Conservation (phyloP, 345 rosid genomes). For the Syzygium grande region DNA sequence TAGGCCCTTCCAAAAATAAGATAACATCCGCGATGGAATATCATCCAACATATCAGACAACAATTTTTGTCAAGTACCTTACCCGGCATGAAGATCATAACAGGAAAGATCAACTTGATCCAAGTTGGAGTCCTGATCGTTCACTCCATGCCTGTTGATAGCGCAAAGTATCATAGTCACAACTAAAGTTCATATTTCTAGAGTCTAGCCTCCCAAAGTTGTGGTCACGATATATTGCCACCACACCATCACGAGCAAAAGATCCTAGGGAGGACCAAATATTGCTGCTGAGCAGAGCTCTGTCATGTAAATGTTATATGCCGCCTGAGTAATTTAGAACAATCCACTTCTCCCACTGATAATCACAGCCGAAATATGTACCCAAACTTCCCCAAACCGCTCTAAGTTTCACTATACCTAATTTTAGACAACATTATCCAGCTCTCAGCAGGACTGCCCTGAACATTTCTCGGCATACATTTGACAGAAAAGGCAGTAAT, state of each 20-base stretch:
- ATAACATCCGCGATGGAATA: not conserved
- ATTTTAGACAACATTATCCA: not conserved
- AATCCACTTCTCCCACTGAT: not conserved
- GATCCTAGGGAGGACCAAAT: not conserved
- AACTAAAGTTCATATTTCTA: not conserved
- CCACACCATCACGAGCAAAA: not conserved
- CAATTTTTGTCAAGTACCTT: not conserved
- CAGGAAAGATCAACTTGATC: not conserved
- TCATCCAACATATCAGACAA: not conserved
- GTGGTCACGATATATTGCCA: not conserved
- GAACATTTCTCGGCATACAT: not conserved
- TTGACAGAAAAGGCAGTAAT: not conserved
- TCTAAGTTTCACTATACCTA: not conserved
- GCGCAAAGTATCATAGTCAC: not conserved
- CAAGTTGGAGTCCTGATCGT: not conserved
- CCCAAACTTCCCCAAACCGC: not conserved
- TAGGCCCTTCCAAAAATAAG: not conserved
- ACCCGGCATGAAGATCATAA: not conserved
- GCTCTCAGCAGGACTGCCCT: not conserved
- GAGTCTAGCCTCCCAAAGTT: not conserved
- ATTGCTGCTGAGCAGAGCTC: not conserved
- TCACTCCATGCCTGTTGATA: not conserved
- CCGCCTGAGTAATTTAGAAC: not conserved
- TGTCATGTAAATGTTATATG: not conserved
- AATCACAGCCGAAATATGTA: not conserved